Base-by-base conservation (phyloP, 306 rosid species). In the apple (Malus domestica) region DNA sequence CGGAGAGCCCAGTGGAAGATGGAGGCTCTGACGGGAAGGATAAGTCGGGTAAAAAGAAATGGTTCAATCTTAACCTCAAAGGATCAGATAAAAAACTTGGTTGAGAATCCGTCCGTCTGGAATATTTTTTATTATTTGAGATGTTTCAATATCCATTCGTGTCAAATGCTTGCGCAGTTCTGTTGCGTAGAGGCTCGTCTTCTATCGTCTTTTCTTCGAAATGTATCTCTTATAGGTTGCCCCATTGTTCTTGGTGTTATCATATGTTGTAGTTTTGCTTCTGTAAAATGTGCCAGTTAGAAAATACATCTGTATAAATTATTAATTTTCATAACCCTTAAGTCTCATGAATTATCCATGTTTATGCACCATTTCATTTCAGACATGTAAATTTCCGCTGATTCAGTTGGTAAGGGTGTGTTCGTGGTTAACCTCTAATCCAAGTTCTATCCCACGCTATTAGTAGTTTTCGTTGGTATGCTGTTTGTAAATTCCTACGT, bases 1-100 rank as follows among this genome's bases (percentile, higher is more conserved):
- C 42, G 0, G 97, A 89, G 78, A 90, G 89, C 85, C 97, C 93
- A 12, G 84, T 82, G 68, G 97, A 92, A 40, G 99, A 92, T 61
- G 97, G 96, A 73, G 80, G 93, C 59, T 89, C 97, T 4, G 99
- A 92, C 59, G 97, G 93, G 54, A 96, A 88, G 88, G 98, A 95
- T 68, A 90, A 85, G 85, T 89, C 96, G 10, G 83, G 74, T 55
- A 96, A 86, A 86, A 96, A 92, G 98, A 96, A 91, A 86, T 96
- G 99, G 99, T 96, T 90, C 78, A 89, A 86, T 86, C 90, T 94
- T 68, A 92, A 90, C 80, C 84, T 90, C 73, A 85, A 85, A 79
- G 88, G 86, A 58, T 85, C 86, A 44, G 88, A 85, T 68, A 85
- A 77, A 73, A 85, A 85, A 80, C 81, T 87, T 63, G 84, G 83